These are phyloP conservation scores for Osmanthus fragrans DNA, from an alignment of 257 asterid genomes.

Conservation along the genomic window DNA sequence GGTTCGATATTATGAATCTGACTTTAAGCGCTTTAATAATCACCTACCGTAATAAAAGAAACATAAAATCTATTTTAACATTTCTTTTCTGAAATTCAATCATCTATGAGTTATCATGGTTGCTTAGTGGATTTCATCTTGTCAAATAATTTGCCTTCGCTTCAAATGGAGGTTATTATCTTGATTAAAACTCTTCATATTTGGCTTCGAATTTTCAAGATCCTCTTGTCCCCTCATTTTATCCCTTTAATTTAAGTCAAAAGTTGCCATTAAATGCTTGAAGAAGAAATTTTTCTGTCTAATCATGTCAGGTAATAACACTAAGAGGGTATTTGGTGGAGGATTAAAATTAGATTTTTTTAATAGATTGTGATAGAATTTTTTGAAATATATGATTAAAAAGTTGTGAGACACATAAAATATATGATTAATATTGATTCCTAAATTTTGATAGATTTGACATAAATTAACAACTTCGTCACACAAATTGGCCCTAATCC, in stretches of 20 bases:
- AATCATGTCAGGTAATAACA: conserved; percentile 31
- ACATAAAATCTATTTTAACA: too few relatives aligned
- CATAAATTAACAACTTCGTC: conserved; percentile 18
- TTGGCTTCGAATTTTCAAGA: conserved; percentile 27
- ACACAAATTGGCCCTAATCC: conserved; percentile 10
- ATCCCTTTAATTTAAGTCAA: conserved; percentile 28
- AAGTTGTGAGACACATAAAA: too few relatives aligned
- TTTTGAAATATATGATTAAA: too few relatives aligned
- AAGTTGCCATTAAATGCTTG: conserved; percentile 28
- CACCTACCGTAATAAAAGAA: too few relatives aligned
- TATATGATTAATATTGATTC: too few relatives aligned
- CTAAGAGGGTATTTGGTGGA: too few relatives aligned
- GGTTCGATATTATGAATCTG: not conserved
- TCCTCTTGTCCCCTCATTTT: conserved; percentile 31
- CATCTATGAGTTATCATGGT: conserved; percentile 30
- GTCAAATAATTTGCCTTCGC: conserved; percentile 43
- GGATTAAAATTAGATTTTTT: too few relatives aligned
- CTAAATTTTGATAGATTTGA: conserved; percentile 29
- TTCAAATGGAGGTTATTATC: conserved; percentile 27
- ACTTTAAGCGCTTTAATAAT: too few relatives aligned
- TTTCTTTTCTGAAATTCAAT: conserved; percentile 6
- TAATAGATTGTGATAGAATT: too few relatives aligned
- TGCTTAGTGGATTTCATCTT: conserved; percentile 38
- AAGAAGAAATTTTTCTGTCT: conserved; percentile 22
- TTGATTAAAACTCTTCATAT: conserved; percentile 13